Evolutionary conservation across 768 basidiomycete genomes (phyloP), one percentile per base, ranked within the genome.

Genomic region (Pulveroboletus ravenelii): DNA sequence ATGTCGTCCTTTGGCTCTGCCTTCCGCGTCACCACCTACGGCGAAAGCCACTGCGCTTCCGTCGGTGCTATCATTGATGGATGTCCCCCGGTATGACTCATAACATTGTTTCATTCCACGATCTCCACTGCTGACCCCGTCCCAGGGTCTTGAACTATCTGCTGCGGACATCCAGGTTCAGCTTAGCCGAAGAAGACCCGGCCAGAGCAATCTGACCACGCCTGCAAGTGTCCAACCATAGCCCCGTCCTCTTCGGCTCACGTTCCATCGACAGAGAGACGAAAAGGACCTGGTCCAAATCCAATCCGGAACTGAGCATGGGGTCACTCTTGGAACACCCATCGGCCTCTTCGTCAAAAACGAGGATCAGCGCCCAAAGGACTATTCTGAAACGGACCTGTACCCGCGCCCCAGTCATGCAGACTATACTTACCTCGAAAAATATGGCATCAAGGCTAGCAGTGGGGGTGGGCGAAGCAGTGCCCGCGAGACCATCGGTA

Each of bases 41-140:
- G 96, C 52, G 96, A 99, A 75, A 93, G 89, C 56, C 96, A 99
- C 68, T 97, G 96, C 66, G 82, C 89, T 29, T 94, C 92, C 13
- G 96, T 98, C 32, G 96, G 96, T 13, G 93, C 91, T 32, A 97
- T 99, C 70, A 84, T 99, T 61, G 96, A 98, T 66, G 96, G 96
- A 31, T 93, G 93, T 58, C 95, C 95, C 47, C 95, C 95, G 35
- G 95, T 96, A 70, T 50, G 82, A 70, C 29, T 47, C 50, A 41
- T 47, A 44, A 30, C 41, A 42, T 17, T 31, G 1, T 34, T 40
- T 48, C 59, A 32, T 34, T 23, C 31, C 27, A 39, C 31, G 48
- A 58, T 39, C 40, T 50, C 56, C 46, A 27, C 39, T 15, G 17
- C 51, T 58, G 42, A 66, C 51, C 20, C 25, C 37, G 35, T 29